A percentile compares a stretch with the other conserved stretches of the same genome.
These are phyloP conservation scores for Tolypocladium tundrense DNA, from an alignment of 2,329 filamentous ascomycete species.

Conservation along the genomic window DNA sequence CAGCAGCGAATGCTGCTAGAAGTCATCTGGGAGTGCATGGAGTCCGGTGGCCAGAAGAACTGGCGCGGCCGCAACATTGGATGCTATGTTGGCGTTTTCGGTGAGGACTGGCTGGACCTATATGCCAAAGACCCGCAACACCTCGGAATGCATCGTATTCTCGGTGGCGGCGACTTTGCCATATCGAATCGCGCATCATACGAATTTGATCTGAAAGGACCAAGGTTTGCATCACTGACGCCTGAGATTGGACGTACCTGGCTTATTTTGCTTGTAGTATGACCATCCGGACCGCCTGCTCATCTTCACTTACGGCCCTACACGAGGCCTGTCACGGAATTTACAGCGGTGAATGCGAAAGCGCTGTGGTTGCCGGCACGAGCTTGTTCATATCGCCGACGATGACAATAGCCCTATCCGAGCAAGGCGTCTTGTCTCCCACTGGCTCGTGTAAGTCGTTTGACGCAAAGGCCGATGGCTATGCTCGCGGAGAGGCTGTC, in stretches of 20 bases:
- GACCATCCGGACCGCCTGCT: constrained; percentile 27
- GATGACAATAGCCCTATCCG: constrained; percentile 14
- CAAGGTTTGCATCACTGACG: constrained; percentile 12
- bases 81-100: constrained; percentile 18
- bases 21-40: constrained; percentile 16
- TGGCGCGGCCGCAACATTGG: constrained; percentile 16
- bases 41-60: constrained; percentile 13
- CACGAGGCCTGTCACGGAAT: constrained; percentile 23
- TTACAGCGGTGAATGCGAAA: constrained; percentile 12
- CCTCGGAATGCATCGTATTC: constrained; percentile 10
- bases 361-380: constrained; percentile 19
- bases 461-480: constrained; percentile 36
- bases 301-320: constrained; percentile 23
- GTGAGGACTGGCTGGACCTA: constrained; percentile 15
- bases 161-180: constrained; percentile 13
- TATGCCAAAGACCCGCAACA: constrained; percentile 9
- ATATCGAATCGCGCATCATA: constrained; percentile 22
- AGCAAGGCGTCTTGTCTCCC: constrained; percentile 24
- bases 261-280: constrained; percentile 6
- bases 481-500: constrained; percentile 38
- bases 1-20: constrained; percentile 17
- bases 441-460: constrained; percentile 24
- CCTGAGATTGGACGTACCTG: neutral
- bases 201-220: constrained; percentile 21
- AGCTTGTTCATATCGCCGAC: constrained; percentile 20